Conservation (phyloP, 1,139 yeast species). For the Diutina catenulata region DNA sequence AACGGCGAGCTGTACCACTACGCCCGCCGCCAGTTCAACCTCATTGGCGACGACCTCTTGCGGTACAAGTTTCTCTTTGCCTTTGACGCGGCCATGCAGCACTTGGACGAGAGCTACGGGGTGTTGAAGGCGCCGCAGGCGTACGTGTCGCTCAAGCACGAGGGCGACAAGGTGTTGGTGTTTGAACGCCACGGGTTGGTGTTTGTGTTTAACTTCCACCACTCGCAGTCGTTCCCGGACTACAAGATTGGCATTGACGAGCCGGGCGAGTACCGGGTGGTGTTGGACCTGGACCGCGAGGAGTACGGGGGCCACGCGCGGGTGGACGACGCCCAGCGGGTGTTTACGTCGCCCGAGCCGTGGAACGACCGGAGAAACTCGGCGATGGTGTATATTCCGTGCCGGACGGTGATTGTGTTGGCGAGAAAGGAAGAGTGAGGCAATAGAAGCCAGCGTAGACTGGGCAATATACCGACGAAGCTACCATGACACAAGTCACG, state of each 20-base stretch:
- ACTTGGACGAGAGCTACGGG: conserved; percentile 52
- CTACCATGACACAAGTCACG: too few species aligned
- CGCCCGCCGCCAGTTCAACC: conserved; percentile 88
- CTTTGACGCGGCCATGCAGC: conserved; percentile 80
- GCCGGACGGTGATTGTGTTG: conserved; percentile 67
- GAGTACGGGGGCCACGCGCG: conserved; percentile 77
- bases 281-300: conserved; percentile 56
- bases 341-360: conserved; percentile 54
- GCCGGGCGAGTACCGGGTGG: conserved; percentile 66
- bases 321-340: conserved; percentile 40
- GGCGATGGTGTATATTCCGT: conserved; percentile 74
- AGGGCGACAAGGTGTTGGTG: conserved; percentile 75
- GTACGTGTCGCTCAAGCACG: conserved; percentile 79
- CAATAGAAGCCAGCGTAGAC: too few species aligned
- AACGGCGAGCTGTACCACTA: conserved; percentile 84
- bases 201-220: conserved; percentile 84
- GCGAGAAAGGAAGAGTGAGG: neutral
- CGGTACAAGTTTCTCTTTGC: conserved; percentile 67
- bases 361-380: conserved; percentile 80
- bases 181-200: conserved; percentile 81
- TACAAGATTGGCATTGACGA: conserved; percentile 80
- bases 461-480: too few species aligned
- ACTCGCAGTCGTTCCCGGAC: conserved; percentile 70
- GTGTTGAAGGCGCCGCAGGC: conserved; percentile 76
- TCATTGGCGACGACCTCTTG: conserved; percentile 67